These are phyloP conservation scores for Metschnikowia lachancei DNA, from an alignment of 805 yeast genomes.

Conservation along the genomic window DNA sequence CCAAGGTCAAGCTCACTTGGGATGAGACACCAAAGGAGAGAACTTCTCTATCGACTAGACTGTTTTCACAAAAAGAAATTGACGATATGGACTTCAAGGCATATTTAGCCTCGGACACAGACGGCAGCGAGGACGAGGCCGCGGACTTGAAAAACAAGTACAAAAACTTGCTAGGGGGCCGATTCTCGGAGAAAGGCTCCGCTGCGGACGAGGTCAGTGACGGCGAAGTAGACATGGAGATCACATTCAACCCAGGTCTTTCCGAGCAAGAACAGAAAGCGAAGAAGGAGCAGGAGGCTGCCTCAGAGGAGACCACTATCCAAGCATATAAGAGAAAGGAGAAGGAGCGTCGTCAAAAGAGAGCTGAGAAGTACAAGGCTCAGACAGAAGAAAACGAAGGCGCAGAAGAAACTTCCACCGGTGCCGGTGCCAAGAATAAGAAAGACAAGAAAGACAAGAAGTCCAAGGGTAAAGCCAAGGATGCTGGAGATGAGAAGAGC, in stretches of 20 bases:
- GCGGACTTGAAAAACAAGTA: conserved; percentile 53
- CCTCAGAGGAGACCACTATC: conserved; percentile 67
- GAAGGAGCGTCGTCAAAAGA: conserved; percentile 83
- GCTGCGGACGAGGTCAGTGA: conserved; percentile 42
- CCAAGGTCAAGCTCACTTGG: conserved; percentile 96
- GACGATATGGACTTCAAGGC: conserved; percentile 92
- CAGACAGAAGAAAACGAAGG: conserved; percentile 52
- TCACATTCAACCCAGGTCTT: conserved; percentile 89
- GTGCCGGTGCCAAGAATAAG: conserved; percentile 12
- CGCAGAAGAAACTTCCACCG: conserved; percentile 27
- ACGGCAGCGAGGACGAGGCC: conserved; percentile 43
- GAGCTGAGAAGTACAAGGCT: conserved; percentile 74
- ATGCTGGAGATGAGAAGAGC: conserved; percentile 21
- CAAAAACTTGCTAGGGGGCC: conserved; percentile 52
- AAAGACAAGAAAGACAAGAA: conserved; percentile 28
- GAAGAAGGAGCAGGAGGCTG: conserved; percentile 35
- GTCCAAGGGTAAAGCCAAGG: conserved; percentile 11
- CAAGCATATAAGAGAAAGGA: conserved; percentile 82
- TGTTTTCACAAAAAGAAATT: conserved; percentile 83
- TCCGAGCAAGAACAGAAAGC: conserved; percentile 29
- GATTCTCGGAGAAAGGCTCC: conserved; percentile 36
- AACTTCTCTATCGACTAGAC: conserved; percentile 66
- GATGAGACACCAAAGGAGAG: conserved; percentile 97
- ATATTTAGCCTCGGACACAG: conserved; percentile 64
- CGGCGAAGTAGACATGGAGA: conserved; percentile 84